A percentile compares a stretch with the other conserved stretches of the same genome.
Conservation (phyloP, 495 filamentous ascomycete species). For the Xylaria curta region DNA sequence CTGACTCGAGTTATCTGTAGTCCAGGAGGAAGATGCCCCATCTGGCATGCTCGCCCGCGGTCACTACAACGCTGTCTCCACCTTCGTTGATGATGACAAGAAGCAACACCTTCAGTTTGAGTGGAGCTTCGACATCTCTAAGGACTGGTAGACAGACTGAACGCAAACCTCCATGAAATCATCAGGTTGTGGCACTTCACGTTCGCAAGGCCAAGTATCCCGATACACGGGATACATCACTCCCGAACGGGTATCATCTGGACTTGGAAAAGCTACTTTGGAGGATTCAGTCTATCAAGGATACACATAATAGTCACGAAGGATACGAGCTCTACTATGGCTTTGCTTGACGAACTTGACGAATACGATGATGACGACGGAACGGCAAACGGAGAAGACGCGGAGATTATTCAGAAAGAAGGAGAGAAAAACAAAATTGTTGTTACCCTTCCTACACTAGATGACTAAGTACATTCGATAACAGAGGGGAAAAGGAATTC, state of each 20-base stretch:
- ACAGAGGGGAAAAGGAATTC: neutral
- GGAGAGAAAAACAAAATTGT: neutral
- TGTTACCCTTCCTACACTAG: neutral
- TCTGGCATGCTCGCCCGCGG: constrained; percentile 86
- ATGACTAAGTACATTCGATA: neutral
- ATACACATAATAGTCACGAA: neutral
- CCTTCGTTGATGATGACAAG: constrained; percentile 92
- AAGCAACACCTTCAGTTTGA: constrained; percentile 85
- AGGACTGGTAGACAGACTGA: constrained; percentile 74
- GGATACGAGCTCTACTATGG: neutral
- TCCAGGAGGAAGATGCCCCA: constrained; percentile 87
- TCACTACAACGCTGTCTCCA: constrained; percentile 81
- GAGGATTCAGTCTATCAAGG: neutral
- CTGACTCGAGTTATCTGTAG: constrained; percentile 51
- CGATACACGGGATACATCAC: neutral
- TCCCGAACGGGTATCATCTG: neutral
- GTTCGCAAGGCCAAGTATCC: neutral
- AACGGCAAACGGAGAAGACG: neutral
- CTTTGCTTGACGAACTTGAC: constrained; percentile 16
- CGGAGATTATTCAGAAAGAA: neutral
- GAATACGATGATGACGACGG: constrained; percentile 19
- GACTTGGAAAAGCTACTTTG: neutral
- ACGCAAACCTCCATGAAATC: neutral
- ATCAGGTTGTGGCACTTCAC: neutral
- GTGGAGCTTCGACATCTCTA: constrained; percentile 93